Conservation (phyloP, 371 early-diverging fungal genomes). For the Rhizopus delemar region DNA sequence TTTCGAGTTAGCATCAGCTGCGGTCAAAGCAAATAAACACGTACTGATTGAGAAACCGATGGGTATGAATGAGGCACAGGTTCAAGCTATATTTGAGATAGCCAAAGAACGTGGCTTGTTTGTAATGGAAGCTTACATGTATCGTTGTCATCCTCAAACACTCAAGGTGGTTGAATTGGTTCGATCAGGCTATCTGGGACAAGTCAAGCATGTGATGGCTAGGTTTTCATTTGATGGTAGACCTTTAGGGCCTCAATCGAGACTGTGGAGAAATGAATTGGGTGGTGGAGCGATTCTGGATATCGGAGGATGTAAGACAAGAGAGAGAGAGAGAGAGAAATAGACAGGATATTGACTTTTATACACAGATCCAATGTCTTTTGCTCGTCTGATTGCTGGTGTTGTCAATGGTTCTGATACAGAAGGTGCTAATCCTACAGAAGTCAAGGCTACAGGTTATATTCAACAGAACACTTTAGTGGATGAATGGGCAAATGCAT, state of each 20-base stretch:
- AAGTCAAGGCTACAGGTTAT: slow-evolving; percentile 44
- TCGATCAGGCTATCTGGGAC: slow-evolving; percentile 34
- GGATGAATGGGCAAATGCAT: slow-evolving; percentile 51
- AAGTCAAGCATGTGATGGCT: slow-evolving; percentile 43
- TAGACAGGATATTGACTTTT: too few species aligned
- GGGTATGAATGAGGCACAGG: slow-evolving; percentile 47
- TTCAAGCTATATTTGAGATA: slow-evolving; percentile 29
- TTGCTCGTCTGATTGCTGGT: slow-evolving; percentile 46
- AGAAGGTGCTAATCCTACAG: slow-evolving; percentile 26
- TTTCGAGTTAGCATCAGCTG: slow-evolving; percentile 34
- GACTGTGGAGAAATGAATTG: slow-evolving; percentile 48
- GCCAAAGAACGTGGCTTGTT: slow-evolving; percentile 36
- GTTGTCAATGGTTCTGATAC: slow-evolving; percentile 17
- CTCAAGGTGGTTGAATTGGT: slow-evolving; percentile 32
- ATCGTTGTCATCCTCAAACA: slow-evolving; percentile 53
- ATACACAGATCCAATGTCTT: slow-evolving; percentile 45
- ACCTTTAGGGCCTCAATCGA: slow-evolving; percentile 34
- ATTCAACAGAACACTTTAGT: slow-evolving; percentile 44
- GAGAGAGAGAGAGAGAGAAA: too few species aligned
- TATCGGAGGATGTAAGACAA: slow-evolving; percentile 51
- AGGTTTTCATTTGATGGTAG: slow-evolving; percentile 45
- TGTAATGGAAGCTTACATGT: slow-evolving; percentile 57
- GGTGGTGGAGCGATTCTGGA: slow-evolving; percentile 53
- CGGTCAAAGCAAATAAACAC: slow-evolving; percentile 44
- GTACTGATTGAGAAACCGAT: slow-evolving; percentile 57